phyloP scores from a whole-genome alignment of 306 rosid genomes.

The Rubus parviflorus region DNA sequence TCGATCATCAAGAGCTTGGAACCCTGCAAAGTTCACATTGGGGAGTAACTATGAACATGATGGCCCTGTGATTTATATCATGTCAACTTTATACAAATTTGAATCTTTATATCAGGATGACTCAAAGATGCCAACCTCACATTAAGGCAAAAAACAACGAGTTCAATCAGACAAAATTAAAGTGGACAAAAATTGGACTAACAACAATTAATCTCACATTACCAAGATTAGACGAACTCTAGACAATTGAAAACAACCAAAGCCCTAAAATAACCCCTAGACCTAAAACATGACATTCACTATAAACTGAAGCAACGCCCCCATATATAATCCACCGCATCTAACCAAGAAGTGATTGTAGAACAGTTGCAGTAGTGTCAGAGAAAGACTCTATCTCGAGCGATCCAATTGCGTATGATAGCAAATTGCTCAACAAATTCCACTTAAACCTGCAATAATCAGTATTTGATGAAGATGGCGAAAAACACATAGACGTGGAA shows the following conservation, averaged over 20 bases:
- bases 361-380: background rate
- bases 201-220: too few species aligned
- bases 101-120: background rate
- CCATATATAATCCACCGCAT: background rate
- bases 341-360: background rate
- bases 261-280: background rate
- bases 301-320: background rate
- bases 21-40: background rate
- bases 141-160: too few species aligned
- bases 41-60: background rate
- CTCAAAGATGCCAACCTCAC: background rate
- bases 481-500: background rate
- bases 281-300: too few species aligned
- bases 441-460: conserved; percentile 5
- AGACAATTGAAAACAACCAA: background rate
- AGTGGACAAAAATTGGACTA: background rate
- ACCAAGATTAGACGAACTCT: background rate
- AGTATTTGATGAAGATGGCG: background rate
- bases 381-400: background rate
- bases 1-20: background rate
- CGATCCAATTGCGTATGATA: background rate
- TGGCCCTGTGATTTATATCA: background rate
- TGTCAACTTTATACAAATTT: too few species aligned
- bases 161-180: too few species aligned
- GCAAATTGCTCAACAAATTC: background rate